phyloP scores from a whole-genome alignment of 352 stramenopile genomes.

The Pythium coloratum region DNA sequence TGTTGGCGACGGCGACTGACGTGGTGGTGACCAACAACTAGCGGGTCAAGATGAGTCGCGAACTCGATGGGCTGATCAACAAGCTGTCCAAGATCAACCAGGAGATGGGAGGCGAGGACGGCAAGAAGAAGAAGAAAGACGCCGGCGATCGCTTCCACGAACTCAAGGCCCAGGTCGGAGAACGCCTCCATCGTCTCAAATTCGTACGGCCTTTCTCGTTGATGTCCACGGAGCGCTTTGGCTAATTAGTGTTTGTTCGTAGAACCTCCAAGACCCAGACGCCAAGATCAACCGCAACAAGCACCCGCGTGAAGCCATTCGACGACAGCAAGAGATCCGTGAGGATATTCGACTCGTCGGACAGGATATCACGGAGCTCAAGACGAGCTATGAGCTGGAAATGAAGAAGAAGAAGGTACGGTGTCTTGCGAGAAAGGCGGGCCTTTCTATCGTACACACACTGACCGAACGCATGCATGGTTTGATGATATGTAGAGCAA shows the following conservation, averaged over 20 bases:
- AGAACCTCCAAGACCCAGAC: conserved; percentile 80
- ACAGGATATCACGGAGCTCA: conserved; percentile 76
- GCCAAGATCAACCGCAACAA: conserved; percentile 62
- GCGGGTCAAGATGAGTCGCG: conserved; percentile 54
- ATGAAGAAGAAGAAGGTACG: conserved; percentile 82
- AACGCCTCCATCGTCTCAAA: conserved; percentile 77
- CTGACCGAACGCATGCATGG: neutral
- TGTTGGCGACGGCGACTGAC: conserved; percentile 6
- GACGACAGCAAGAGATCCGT: conserved; percentile 75
- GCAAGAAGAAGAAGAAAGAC: conserved; percentile 68
- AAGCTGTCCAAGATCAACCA: conserved; percentile 78
- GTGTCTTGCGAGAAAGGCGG: neutral
- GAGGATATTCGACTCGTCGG: conserved; percentile 76
- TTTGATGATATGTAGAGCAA: conserved; percentile 51
- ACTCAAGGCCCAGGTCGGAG: conserved; percentile 75
- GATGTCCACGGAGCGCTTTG: neutral
- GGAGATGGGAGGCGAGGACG: conserved; percentile 75
- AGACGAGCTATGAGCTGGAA: conserved; percentile 66
- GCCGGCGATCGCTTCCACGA: conserved; percentile 76
- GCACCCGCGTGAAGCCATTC: conserved; percentile 78
- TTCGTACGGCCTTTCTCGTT: conserved; percentile 37
- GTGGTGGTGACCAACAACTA: conserved; percentile 10
- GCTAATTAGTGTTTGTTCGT: neutral
- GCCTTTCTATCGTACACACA: neutral
- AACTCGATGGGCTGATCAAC: conserved; percentile 75